Evolutionary conservation across 2,329 filamentous ascomycete species (phyloP), one percentile per base, ranked within the genome.

Genomic region (Stachybotrys elegans): DNA sequence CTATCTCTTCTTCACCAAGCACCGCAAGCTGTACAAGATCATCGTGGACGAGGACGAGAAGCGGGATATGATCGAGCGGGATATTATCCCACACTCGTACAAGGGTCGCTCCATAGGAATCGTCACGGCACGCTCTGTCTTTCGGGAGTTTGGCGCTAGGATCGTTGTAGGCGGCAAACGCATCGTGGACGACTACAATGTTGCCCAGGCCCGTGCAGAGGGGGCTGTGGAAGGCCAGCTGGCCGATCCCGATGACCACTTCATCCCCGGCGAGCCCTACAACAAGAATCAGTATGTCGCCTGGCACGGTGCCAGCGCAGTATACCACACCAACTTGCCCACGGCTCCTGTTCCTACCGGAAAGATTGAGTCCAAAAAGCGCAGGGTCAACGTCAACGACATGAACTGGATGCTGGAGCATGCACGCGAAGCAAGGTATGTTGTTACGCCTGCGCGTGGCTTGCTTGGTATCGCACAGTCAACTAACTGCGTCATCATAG

Each of bases 241-340:
- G 20, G 93, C 91, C 16, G 93, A 97, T 58, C 92, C 92, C 0
- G 85, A 90, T 48, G 93, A 98, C 65, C 77, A 76, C 48, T 77
- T 91, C 34, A 79, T 90, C 21, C 77, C 78, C 8, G 87, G 85
- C 31, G 86, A 94, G 61, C 76, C 83, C n/a, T 98, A 98, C 75
- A 96, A 98, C 73, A 90, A 92, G 69, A 98, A 98, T 61, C 91
- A 96, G 63, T 98, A 96, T 60, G 93, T 98, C 22, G 93, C 93
- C 22, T 98, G 93, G 93, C 91, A 95, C 62, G 93, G 93, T 40
- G 93, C 93, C 39, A 97, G 92, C 63, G 84, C 88, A 31, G 93
- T 98, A 20, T 98, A 98, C 62, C 90, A 97, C 62, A 89, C 87
- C 12, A 84, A 83, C 45, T 79, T 77, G 2, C 88, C 89, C 2